Evolutionary conservation across 371 early-diverging fungal genomes (phyloP).

Genomic region (Rhizopus delemar): DNA sequence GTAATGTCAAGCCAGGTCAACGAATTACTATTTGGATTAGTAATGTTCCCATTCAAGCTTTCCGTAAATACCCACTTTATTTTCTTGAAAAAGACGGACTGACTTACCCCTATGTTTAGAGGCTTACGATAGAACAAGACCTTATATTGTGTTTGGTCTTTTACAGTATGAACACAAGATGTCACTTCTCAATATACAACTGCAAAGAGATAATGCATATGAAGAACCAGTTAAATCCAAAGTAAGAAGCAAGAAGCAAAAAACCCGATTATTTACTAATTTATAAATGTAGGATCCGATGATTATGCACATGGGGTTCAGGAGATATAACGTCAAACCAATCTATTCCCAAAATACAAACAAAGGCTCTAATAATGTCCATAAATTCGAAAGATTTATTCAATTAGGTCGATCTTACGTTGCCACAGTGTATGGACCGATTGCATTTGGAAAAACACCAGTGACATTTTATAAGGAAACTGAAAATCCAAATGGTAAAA

Average conservation of each 20-base stretch:
- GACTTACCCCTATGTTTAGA: slow-evolving; percentile 27
- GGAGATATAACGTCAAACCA: slow-evolving; percentile 82
- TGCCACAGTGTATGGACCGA: slow-evolving; percentile 88
- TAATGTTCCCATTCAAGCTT: slow-evolving; percentile 67
- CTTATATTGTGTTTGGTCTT: slow-evolving; percentile 80
- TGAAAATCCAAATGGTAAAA: slow-evolving; percentile 55
- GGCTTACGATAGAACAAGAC: slow-evolving; percentile 54
- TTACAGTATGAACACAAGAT: slow-evolving; percentile 93
- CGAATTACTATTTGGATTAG: slow-evolving; percentile 70
- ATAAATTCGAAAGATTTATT: slow-evolving; percentile 92
- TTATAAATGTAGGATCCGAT: slow-evolving; percentile 69
- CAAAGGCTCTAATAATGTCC: slow-evolving; percentile 85
- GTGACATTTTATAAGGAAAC: slow-evolving; percentile 73
- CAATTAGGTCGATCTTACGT: slow-evolving; percentile 69
- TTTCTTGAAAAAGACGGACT: not conserved
- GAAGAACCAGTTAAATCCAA: slow-evolving; percentile 75
- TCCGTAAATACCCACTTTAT: slow-evolving; percentile 43
- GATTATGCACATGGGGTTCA: slow-evolving; percentile 85
- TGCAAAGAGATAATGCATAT: slow-evolving; percentile 73
- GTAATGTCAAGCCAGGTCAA: slow-evolving; percentile 61
- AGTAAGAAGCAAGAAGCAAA: slow-evolving; percentile 17
- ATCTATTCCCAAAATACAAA: slow-evolving; percentile 89
- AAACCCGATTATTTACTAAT: not conserved
- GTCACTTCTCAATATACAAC: slow-evolving; percentile 80
- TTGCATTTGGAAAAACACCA: slow-evolving; percentile 82